Evolutionary conservation across 2,329 filamentous ascomycete species (phyloP).

Genomic region (Bipolaris victoriae): DNA sequence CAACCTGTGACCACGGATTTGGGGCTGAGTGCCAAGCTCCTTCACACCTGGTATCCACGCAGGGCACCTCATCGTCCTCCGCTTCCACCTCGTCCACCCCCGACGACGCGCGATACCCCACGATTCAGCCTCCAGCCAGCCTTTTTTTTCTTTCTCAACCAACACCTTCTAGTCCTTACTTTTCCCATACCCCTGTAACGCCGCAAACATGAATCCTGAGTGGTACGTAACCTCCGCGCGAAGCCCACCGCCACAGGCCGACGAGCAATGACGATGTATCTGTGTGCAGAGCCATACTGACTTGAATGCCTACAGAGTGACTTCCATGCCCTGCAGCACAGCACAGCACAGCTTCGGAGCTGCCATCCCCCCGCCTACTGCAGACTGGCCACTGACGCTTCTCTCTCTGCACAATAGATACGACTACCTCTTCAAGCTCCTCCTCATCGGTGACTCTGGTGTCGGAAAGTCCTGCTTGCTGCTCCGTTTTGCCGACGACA

Average conservation of each 20-base stretch:
- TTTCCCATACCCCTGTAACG: slow-evolving; percentile 17
- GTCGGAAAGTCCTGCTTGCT: slow-evolving; percentile 99
- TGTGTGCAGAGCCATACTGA: slow-evolving; percentile 32
- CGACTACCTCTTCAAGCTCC: slow-evolving; percentile 99
- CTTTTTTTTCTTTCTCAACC: slow-evolving; percentile 15
- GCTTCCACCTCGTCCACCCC: slow-evolving; percentile 31
- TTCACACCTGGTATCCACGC: slow-evolving; percentile 29
- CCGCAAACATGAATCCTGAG: slow-evolving; percentile 84
- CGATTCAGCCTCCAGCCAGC: slow-evolving; percentile 20
- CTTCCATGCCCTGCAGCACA: slow-evolving; percentile 4
- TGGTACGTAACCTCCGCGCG: slow-evolving; percentile 67
- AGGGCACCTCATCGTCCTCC: slow-evolving; percentile 23
- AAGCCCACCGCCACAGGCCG: slow-evolving; percentile 39
- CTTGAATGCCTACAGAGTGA: slow-evolving; percentile 34
- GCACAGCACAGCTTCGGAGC: slow-evolving; percentile 8
- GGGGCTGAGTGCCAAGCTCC: slow-evolving; percentile 29
- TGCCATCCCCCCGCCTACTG: slow-evolving; percentile 5
- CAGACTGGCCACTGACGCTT: slow-evolving; percentile 29
- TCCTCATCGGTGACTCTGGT: slow-evolving; percentile 99
- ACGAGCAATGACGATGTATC: slow-evolving; percentile 15
- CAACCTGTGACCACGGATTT: slow-evolving; percentile 30
- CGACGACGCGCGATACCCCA: slow-evolving; percentile 34
- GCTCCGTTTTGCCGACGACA: slow-evolving; percentile 86
- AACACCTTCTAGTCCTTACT: slow-evolving; percentile 18
- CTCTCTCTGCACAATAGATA: slow-evolving; percentile 68